Percentiles rank a stretch among this genome's conserved stretches.
Conservation (phyloP, 2,329 filamentous ascomycete species). For the Pseudogymnoascus sp. region DNA sequence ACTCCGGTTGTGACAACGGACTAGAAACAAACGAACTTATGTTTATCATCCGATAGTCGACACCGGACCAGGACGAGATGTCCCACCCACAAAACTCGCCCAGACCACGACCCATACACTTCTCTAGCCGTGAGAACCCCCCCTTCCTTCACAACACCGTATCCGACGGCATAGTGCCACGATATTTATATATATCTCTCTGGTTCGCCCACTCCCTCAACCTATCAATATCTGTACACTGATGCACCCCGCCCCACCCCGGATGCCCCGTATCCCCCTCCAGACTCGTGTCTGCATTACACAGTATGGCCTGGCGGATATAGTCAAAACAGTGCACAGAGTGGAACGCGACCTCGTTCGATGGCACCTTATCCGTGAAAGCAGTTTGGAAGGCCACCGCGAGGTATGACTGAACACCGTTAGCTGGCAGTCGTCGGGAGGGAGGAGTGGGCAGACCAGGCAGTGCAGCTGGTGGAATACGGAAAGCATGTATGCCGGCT, state of each 20-base stretch:
- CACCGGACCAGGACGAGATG: not conserved
- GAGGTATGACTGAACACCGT: conserved; percentile 13
- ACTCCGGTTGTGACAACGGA: not conserved
- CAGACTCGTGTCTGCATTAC: not conserved
- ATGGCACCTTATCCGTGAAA: conserved; percentile 1
- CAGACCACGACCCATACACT: not conserved
- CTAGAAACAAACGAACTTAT: not conserved
- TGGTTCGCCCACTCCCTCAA: conserved; percentile 6
- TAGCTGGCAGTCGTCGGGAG: not conserved
- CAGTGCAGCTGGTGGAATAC: conserved; percentile 20
- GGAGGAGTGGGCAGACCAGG: conserved; percentile 3
- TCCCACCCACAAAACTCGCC: not conserved
- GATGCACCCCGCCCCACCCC: not conserved
- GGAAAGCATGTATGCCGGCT: conserved; percentile 15
- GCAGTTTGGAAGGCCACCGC: conserved; percentile 10
- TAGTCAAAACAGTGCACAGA: not conserved
- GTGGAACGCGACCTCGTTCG: conserved; percentile 12
- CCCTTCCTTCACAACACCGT: not conserved
- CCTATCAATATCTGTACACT: conserved; percentile 6
- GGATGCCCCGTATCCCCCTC: conserved; percentile 4
- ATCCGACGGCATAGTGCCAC: not conserved
- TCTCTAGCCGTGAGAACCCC: not conserved
- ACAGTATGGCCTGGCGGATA: not conserved
- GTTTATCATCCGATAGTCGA: not conserved
- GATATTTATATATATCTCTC: conserved; percentile 7